A percentile compares a stretch with the other conserved stretches of the same genome.
phyloP scores from a whole-genome alignment of 176 grass and related monocot species.

The Aegilops sharonensis region DNA sequence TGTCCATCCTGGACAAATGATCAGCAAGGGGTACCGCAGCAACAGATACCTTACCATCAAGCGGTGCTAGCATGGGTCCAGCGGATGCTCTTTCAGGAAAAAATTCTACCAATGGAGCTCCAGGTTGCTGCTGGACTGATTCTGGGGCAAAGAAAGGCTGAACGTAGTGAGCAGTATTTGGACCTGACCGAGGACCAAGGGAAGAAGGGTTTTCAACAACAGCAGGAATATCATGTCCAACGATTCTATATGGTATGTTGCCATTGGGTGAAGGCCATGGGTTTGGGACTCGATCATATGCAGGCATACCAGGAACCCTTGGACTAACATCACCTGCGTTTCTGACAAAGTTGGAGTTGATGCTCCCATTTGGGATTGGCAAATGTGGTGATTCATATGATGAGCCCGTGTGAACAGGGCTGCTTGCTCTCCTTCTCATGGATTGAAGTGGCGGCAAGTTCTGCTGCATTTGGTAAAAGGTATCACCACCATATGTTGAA shows the following conservation, averaged over 20 bases:
- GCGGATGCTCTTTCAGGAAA: slow-evolving; percentile 33
- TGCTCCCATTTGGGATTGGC: slow-evolving; percentile 54
- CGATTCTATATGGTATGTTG: slow-evolving; percentile 49
- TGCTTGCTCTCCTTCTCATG: slow-evolving; percentile 57
- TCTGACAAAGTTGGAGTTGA: slow-evolving; percentile 54
- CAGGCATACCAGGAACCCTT: slow-evolving; percentile 37
- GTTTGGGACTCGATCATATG: slow-evolving; percentile 56
- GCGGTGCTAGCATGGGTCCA: slow-evolving; percentile 24
- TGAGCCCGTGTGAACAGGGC: slow-evolving; percentile 42
- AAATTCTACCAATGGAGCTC: slow-evolving; percentile 34
- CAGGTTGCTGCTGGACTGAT: slow-evolving; percentile 46
- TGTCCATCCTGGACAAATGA: slow-evolving; percentile 34
- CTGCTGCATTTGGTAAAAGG: slow-evolving; percentile 71
- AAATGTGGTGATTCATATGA: slow-evolving; percentile 48
- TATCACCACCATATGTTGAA: slow-evolving; percentile 67
- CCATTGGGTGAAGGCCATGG: slow-evolving; percentile 39
- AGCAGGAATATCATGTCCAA: slow-evolving; percentile 58
- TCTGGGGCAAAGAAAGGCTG: slow-evolving; percentile 43
- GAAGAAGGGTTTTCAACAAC: slow-evolving; percentile 34
- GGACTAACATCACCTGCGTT: slow-evolving; percentile 72
- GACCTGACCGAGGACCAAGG: slow-evolving; percentile 50
- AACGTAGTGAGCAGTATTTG: slow-evolving; percentile 36
- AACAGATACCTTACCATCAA: slow-evolving; percentile 35
- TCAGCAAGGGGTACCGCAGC: slow-evolving; percentile 30
- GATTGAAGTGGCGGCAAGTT: slow-evolving; percentile 74